Evolutionary conservation across 1,284 basidiomycete species (phyloP), one percentile per base, ranked within the genome.

Genomic region (Leucoagaricus sp.): DNA sequence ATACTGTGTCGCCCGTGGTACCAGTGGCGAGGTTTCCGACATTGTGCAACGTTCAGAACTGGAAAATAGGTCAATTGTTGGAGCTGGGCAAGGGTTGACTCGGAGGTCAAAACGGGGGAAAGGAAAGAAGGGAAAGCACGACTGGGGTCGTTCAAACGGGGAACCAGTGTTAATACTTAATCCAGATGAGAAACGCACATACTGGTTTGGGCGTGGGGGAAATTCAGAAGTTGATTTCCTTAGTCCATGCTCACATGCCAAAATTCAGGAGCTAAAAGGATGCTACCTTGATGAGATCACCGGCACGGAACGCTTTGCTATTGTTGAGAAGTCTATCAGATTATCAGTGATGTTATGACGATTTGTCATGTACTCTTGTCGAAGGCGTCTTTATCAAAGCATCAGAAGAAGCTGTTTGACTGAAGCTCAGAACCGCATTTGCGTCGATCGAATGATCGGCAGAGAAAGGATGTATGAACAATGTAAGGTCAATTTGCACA

Each of bases 1-100:
- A 31, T 50, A 56, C 48, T 44, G 48, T 4, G n/a, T 36, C 13
- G 48, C 48, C 26, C 54, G 42, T 1, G 54, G 48, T n/a, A 50
- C 10, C 40, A 56, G n/a, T 2, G 47, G 54, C 5, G 54, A 56
- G 9, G 21, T 56, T 45, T 56, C 54, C 5, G 54, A 49, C 54
- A 56, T 56, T 10, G 29, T 55, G 7, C 46, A 19, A 42, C 6
- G 17, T 45, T 29, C 8, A 15, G 31, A 23, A 13, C 23, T 23
- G 25, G 13, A 33, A 31, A 9, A 4, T 7, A 33, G 44, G 42
- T 9, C 23, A 31, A 31, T 15, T 10, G 2, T 7, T 9, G 25
- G 3, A 33, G 15, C 42, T 29, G 15, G 38, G 29, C 26, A n/a
- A 9, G 19, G 21, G 17, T 38, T 8, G n/a, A n/a, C n/a, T n/a